Evolutionary conservation across 73 alveolate genomes (phyloP).

Genomic region (Symbiodinium natans): DNA sequence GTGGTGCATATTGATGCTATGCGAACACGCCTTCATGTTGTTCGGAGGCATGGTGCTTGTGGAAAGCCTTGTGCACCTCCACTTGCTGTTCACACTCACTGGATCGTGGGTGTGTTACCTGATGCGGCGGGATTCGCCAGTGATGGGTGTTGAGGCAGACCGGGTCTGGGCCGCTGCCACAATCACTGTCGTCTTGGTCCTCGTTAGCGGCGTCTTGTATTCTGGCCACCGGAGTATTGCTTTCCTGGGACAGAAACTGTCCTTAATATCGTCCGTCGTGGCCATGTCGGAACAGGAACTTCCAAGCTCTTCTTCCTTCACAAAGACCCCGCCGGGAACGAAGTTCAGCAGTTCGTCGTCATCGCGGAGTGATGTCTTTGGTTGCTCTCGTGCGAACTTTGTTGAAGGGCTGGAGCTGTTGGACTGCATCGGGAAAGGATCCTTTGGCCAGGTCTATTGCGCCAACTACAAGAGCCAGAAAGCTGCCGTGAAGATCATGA

Average conservation of each 20-base stretch:
- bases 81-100: not conserved
- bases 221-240: not conserved
- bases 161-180: not conserved
- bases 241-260: too few species aligned
- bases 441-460: not conserved
- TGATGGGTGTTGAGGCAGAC: not conserved
- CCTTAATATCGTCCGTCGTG: too few species aligned
- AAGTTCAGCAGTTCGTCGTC: too few species aligned
- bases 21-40: not conserved
- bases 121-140: not conserved
- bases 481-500: not conserved
- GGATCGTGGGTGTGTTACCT: not conserved
- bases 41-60: not conserved
- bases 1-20: not conserved
- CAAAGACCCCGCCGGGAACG: too few species aligned
- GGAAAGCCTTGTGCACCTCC: not conserved
- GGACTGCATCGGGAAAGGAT: not conserved
- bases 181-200: not conserved
- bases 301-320: not conserved
- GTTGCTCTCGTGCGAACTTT: not conserved
- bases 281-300: too few species aligned
- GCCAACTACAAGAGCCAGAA: not conserved
- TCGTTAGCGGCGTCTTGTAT: too few species aligned
- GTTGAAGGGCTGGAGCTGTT: not conserved
- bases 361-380: not conserved